A percentile compares a stretch with the other conserved stretches of the same genome.
Evolutionary conservation across 805 yeast genomes (phyloP).

Genomic region (Wickerhamiella australiensis): DNA sequence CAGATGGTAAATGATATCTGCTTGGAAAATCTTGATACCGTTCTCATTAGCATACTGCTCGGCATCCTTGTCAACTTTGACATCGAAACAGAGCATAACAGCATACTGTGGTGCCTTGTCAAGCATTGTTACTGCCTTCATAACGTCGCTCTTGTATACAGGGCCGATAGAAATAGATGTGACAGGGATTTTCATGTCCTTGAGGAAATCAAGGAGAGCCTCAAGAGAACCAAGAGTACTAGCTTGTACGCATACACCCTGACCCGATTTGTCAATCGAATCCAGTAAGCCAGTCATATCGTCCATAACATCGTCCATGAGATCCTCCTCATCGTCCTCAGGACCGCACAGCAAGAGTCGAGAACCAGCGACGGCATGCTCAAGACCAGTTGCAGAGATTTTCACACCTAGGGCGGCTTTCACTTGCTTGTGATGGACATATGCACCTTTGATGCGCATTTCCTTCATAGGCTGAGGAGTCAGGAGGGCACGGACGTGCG

Average conservation of each 20-base stretch:
- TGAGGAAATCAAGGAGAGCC: constrained; percentile 91
- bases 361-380: constrained; percentile 98
- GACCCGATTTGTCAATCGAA: constrained; percentile 87
- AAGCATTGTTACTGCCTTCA: constrained; percentile 94
- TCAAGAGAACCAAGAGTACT: constrained; percentile 96
- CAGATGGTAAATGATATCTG: constrained; percentile 92
- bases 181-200: constrained; percentile 97
- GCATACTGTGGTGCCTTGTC: constrained; percentile 94
- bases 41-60: constrained; percentile 95
- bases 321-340: constrained; percentile 93
- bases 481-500: constrained; percentile 85
- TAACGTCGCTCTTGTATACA: constrained; percentile 93
- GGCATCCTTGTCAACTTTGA: constrained; percentile 92
- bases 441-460: constrained; percentile 90
- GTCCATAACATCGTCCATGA: constrained; percentile 98
- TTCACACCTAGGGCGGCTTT: constrained; percentile 99
- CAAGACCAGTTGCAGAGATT: constrained; percentile 94
- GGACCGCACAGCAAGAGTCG: constrained; percentile 89
- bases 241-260: constrained; percentile 97
- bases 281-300: constrained; percentile 90
- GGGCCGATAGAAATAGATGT: constrained; percentile 98
- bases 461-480: constrained; percentile 98
- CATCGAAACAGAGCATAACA: constrained; percentile 98
- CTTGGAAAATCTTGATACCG: constrained; percentile 82
- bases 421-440: constrained; percentile 92